These are phyloP conservation scores for Dalbergia cochinchinensis DNA, from an alignment of 306 rosid species.

Conservation along the genomic window DNA sequence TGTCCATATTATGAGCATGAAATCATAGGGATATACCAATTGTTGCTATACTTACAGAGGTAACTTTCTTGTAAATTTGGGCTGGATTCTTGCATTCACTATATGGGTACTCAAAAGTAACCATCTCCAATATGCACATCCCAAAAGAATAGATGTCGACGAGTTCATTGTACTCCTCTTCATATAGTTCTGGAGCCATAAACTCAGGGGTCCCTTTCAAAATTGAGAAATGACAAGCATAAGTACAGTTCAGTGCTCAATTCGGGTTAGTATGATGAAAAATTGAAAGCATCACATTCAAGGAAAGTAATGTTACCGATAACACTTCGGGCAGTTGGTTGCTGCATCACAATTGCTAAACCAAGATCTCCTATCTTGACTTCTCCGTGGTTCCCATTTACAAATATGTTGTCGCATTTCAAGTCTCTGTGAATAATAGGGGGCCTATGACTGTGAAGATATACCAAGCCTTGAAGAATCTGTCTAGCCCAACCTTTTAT, in stretches of 20 bases:
- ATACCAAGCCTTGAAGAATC: constrained; percentile 74
- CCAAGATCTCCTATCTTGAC: constrained; percentile 94
- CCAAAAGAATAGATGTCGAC: constrained; percentile 85
- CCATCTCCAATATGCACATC: constrained; percentile 89
- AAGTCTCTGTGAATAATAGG: constrained; percentile 84
- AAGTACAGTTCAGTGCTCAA: constrained; percentile 27
- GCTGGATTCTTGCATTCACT: constrained; percentile 83
- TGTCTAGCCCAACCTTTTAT: constrained; percentile 85
- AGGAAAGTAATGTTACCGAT: constrained; percentile 61
- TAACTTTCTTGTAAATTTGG: constrained; percentile 85
- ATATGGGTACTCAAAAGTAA: constrained; percentile 85
- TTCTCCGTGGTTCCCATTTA: constrained; percentile 86
- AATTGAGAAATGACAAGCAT: constrained; percentile 14
- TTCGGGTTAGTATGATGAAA: constrained; percentile 10
- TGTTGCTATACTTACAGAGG: constrained; percentile 62
- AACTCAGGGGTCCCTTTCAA: constrained; percentile 82
- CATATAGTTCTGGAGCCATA: constrained; percentile 94
- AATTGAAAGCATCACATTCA: constrained; percentile 29
- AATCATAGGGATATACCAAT: constrained; percentile 10
- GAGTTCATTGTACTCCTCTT: constrained; percentile 84
- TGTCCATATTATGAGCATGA: constrained; percentile 16
- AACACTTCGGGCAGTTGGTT: constrained; percentile 80
- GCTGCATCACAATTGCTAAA: constrained; percentile 78
- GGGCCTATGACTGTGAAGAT: constrained; percentile 80
- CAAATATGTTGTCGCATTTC: constrained; percentile 85